Base-by-base conservation (phyloP, 2,329 filamentous ascomycete species). In the Xylaria hypoxylon region DNA sequence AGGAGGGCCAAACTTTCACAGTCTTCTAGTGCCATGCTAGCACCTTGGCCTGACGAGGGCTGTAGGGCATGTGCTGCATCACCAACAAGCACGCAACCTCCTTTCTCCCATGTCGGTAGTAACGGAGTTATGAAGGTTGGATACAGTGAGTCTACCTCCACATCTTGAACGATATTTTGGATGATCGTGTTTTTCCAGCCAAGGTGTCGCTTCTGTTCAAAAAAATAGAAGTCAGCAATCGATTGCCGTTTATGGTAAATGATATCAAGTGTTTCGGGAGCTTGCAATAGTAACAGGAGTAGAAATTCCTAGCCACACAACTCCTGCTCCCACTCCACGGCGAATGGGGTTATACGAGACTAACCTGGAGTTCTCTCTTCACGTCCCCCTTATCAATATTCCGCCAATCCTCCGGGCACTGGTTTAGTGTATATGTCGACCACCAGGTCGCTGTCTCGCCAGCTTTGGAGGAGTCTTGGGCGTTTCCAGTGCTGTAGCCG, bases 11-110 rank as follows among this genome's bases (percentile, higher is more conserved):
- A 28, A 44, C 52, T 47, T 31, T 69, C 64, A 31, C 53, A 64
- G 42, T 67, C 67, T 48, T 69, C 67, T 6, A 69, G 44, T 57
- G 64, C 64, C 67, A 69, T 69, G 38, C 67, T 67, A 2, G 64
- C 64, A 10, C 67, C 67, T 59, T 69, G 67, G 3, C 64, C 67
- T 3, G 67, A 69, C 0, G 67, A 69, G n/a, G 64, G 67, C 10
- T 69, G 64, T 19, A 67, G 31, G 2, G 64, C 67, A 47, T 69
- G 67, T 28, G 64, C 67, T 42, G 67, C 67, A 45, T 67, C 67
- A 10, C 67, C 67, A 26, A 69, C 64, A n/a, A 69, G 64, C 13
- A 67, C 67, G 22, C 67, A 69, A 4, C 67, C 58, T 22, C 67
- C 67, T 45, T 62, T 69, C n/a, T 64, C 63, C 67, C 64, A 67